Percentiles rank a stretch among this genome's conserved stretches.
Evolutionary conservation across 2,329 filamentous ascomycete genomes (phyloP).

Genomic region (Hymenoscyphus scutula): DNA sequence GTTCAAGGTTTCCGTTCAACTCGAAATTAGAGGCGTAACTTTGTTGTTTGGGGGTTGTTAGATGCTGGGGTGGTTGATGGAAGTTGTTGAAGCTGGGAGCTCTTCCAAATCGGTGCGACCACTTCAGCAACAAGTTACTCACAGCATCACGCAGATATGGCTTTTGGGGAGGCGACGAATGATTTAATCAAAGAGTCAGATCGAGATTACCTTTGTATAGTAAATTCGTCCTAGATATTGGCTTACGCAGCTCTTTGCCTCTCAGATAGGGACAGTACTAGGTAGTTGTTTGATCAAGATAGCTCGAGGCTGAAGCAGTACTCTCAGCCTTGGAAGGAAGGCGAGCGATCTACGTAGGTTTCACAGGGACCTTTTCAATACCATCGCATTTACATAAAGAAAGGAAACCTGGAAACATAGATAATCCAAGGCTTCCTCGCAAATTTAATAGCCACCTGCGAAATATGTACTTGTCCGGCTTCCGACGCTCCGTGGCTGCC

Average conservation of each 20-base stretch:
- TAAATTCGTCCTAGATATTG: neutral
- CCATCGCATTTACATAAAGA: too few species aligned
- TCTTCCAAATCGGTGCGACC: neutral
- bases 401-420: too few species aligned
- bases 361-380: too few species aligned
- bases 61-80: neutral
- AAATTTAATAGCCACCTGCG: too few species aligned
- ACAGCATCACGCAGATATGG: neutral
- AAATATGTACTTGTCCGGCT: too few species aligned
- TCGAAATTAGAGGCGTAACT: neutral
- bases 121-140: neutral
- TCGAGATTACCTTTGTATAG: neutral
- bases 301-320: slow-evolving; percentile 3
- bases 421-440: too few species aligned
- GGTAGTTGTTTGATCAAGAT: neutral
- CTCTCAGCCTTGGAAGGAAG: neutral
- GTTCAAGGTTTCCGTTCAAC: neutral
- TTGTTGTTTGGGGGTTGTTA: neutral
- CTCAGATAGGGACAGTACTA: neutral
- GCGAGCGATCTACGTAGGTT: neutral
- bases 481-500: too few species aligned
- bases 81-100: neutral
- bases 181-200: neutral
- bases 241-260: neutral
- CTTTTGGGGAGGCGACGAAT: neutral